Base-by-base conservation (phyloP, 2,329 filamentous ascomycete species). In the Calonectria pseudoreteaudii region DNA sequence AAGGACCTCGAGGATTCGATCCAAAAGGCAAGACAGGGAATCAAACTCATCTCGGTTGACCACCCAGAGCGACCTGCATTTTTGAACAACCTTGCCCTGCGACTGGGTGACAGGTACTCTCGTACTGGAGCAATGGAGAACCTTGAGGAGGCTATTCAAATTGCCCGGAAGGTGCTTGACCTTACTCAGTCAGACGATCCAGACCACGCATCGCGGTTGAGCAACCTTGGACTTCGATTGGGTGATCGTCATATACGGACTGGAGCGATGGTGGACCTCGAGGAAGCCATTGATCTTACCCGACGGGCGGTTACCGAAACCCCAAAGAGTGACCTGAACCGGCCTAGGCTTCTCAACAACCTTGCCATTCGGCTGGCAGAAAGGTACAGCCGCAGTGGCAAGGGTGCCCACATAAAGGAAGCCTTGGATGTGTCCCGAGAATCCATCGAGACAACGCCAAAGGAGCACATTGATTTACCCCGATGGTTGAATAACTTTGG, bases 401-500 rank as follows among this genome's bases (percentile, higher is more conserved):
- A 38, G 9, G 14, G 31, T 14, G 36, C 66, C 13, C 36, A 58
- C 18, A 53, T 58, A 13, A 41, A 30, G 41, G 50, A 68, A 31
- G 50, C 66, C 4, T 26, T 47, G 26, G 16, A 20, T 34, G 64
- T 50, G 13, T 34, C 41, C 9, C 64, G 47, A 3, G 16, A 50
- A n/a, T 47, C 64, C 47, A 47, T 66, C 44, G 44, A 66, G 28
- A n/a, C 44, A 28, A 50, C 44, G 13, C 31, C 44, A 18, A 34
- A 23, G 30, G n/a, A 36, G 16, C 64, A 66, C 64, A 30, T 47
- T 8, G 64, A 66, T 36, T 11, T 31, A 18, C 44, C 64, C 44
- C 18, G 44, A 38, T 66, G 47, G 44, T 13, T 66, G 28, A 66
- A 66, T 28, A 66, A 66, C 64, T 38, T 62, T 23, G 56, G 34